Conservation (phyloP, 306 rosid species). For the Parietaria judaica region DNA sequence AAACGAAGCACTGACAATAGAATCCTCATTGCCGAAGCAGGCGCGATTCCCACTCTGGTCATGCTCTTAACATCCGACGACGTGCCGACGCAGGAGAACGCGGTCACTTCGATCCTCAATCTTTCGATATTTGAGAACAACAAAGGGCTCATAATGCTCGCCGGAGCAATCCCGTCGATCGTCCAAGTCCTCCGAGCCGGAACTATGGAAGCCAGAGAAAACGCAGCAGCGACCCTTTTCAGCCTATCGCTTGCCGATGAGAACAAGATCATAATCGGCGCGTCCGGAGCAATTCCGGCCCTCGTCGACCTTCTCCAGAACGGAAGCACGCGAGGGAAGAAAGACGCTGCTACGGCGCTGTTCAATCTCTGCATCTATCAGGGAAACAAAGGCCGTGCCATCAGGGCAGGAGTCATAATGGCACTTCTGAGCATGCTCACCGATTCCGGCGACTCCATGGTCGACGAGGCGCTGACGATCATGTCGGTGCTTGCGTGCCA, state of each 20-base stretch:
- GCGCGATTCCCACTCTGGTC: conserved; percentile 79
- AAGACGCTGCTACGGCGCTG: conserved; percentile 89
- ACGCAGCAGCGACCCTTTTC: conserved; percentile 89
- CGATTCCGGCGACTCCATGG: conserved; percentile 68
- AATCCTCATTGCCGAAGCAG: conserved; percentile 86
- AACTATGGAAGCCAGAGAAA: conserved; percentile 90
- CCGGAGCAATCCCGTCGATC: conserved; percentile 87
- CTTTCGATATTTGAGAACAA: conserved; percentile 86
- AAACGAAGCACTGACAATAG: conserved; percentile 94
- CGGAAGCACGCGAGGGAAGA: conserved; percentile 87
- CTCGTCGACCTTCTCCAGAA: conserved; percentile 77
- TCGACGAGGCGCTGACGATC: conserved; percentile 83
- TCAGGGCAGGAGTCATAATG: conserved; percentile 65
- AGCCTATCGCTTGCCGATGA: conserved; percentile 95
- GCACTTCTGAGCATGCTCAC: conserved; percentile 82
- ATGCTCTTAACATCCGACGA: conserved; percentile 75
- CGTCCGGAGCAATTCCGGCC: conserved; percentile 86
- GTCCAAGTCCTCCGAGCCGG: conserved; percentile 91
- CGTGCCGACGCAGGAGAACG: conserved; percentile 70
- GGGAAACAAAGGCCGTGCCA: conserved; percentile 92
- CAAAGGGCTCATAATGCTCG: conserved; percentile 94
- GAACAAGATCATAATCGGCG: conserved; percentile 89
- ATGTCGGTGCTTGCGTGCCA: conserved; percentile 92
- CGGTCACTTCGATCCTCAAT: conserved; percentile 87
- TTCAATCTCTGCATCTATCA: conserved; percentile 92